Evolutionary conservation across 2,329 filamentous ascomycete species (phyloP).

Genomic region (Daldinia sp.): DNA sequence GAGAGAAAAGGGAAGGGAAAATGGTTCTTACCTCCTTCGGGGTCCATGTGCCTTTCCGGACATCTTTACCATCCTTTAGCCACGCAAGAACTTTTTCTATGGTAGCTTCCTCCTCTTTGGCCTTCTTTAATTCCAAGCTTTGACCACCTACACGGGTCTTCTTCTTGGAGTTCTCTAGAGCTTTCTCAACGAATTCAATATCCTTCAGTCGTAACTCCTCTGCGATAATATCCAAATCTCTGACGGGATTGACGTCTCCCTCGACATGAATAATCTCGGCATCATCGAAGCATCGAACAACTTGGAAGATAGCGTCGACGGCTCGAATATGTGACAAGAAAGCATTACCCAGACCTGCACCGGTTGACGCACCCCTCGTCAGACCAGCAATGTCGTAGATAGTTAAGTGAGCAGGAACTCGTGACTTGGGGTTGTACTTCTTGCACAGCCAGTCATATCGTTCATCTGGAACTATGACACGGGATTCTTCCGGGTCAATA

Average conservation of each 20-base stretch:
- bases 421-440: conserved; percentile 98
- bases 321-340: conserved; percentile 99
- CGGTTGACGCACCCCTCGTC: conserved; percentile 94
- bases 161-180: conserved; percentile 90
- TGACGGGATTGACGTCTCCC: conserved; percentile 94
- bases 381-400: conserved; percentile 99
- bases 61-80: conserved; percentile 90
- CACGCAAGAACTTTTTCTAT: conserved; percentile 89
- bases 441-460: conserved; percentile 95
- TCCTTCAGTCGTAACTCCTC: conserved; percentile 98
- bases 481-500: conserved; percentile 98
- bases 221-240: conserved; percentile 95
- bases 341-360: conserved; percentile 95
- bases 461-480: conserved; percentile 95
- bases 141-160: conserved; percentile 95
- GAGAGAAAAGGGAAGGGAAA: conserved; percentile 39
- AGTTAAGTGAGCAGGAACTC: conserved; percentile 96
- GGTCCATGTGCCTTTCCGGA: conserved; percentile 88
- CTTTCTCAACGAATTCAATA: conserved; percentile 98
- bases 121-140: conserved; percentile 96
- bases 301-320: conserved; percentile 97
- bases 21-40: conserved; percentile 88
- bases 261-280: conserved; percentile 99
- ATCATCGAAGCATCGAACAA: conserved; percentile 97
- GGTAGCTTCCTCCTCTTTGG: conserved; percentile 92